A percentile compares a stretch with the other conserved stretches of the same genome.
These are phyloP conservation scores for Salinomyces thailandicus DNA, from an alignment of 2,329 filamentous ascomycete genomes.

Conservation along the genomic window DNA sequence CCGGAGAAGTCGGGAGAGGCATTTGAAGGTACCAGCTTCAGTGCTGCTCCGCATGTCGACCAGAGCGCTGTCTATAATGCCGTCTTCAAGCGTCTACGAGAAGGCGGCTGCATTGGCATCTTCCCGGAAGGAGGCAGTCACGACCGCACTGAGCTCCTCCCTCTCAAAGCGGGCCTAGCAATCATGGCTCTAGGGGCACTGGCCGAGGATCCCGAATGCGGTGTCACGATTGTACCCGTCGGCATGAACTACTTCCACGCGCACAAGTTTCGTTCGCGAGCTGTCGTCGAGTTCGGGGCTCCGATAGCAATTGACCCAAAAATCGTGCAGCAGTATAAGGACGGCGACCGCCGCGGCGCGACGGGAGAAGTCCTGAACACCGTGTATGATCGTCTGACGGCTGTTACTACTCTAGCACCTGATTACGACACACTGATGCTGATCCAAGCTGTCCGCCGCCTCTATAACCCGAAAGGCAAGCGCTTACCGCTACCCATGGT, in stretches of 20 bases:
- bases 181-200: constrained; percentile 94
- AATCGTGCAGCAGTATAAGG: constrained; percentile 74
- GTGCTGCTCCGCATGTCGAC: constrained; percentile 84
- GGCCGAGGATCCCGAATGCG: constrained; percentile 73
- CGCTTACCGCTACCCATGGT: constrained; percentile 86
- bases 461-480: constrained; percentile 91
- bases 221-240: constrained; percentile 87
- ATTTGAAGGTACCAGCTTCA: constrained; percentile 71
- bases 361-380: constrained; percentile 77
- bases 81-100: constrained; percentile 72
- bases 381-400: constrained; percentile 71
- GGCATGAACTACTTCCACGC: constrained; percentile 99
- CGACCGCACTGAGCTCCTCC: constrained; percentile 81
- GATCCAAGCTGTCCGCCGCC: constrained; percentile 82
- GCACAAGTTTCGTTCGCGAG: constrained; percentile 93
- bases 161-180: constrained; percentile 89
- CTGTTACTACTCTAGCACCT: constrained; percentile 83
- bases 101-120: constrained; percentile 85
- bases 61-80: constrained; percentile 89
- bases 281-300: constrained; percentile 87
- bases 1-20: constrained; percentile 45
- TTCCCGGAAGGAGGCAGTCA: constrained; percentile 96
- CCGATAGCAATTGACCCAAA: constrained; percentile 77
- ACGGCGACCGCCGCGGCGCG: constrained; percentile 72
- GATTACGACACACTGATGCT: constrained; percentile 96